Base-by-base conservation (phyloP, 179 eudicot genomes). In the Nepenthes alata region DNA sequence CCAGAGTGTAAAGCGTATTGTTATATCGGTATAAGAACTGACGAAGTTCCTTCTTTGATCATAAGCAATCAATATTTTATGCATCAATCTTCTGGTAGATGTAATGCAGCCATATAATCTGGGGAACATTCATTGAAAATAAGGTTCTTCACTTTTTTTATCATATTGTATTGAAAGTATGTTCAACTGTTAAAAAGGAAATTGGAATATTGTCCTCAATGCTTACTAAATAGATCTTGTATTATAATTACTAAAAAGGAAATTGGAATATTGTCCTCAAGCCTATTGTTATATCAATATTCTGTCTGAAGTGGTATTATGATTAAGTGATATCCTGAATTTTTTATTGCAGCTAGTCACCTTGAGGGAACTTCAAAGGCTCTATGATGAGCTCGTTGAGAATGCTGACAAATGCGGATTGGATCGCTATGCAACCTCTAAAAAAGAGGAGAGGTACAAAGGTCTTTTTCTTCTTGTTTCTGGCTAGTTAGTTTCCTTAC, bases 331-430 rank as follows among this genome's bases (percentile, higher is more conserved):
- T 5, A 55, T 55, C 45, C 45, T 53, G 57, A 53, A 10, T 14
- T 16, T 3, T 35, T 62, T 36, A 60, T 72, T 77, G 80, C 85
- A 89, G 96, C 50, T 84, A 60, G 83, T 71, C 58, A 82, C 95
- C 55, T 53, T 87, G 34, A 74, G 75, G 67, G 84, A 87, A 65
- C 84, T 87, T 53, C 97, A 87, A 60, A 81, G 93, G 70, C 86
- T 89, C 35, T 89, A 78, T 68, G 82, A 89, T 61, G 88, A 87
- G 75, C 88, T 87, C 48, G 85, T 85, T 66, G 75, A 78, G 62
- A 83, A 85, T 44, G 80, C 80, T 52, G 68, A 72, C 66, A 71
- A 82, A 66, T 89, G 97, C 67, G 71, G 70, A 44, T 77, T 89
- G 73, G 97, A 89, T 70, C 84, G 86, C 13, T 85, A 85, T 80